Evolutionary conservation across 78 protist species (phyloP).

Genomic region (Mantamonas sphyraenae): DNA sequence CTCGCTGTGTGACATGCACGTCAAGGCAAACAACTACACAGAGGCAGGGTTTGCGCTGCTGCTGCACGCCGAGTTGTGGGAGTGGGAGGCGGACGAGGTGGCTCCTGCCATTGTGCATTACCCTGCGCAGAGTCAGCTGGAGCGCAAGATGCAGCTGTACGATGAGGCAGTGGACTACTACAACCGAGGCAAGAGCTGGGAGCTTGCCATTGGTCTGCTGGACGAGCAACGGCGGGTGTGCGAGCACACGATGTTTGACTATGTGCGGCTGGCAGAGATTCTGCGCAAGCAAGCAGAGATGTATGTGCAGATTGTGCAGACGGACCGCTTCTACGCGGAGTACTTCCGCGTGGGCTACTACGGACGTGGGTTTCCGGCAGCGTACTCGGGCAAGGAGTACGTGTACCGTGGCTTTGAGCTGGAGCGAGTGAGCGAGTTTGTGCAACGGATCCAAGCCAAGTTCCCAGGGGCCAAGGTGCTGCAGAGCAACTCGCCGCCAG

Average conservation of each 20-base stretch:
- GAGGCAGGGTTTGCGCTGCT: conserved; percentile 57
- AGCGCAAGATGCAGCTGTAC: background rate
- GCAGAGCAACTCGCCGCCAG: conserved; percentile 39
- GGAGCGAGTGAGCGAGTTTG: conserved; percentile 48
- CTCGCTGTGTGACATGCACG: conserved; percentile 42
- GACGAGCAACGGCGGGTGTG: conserved; percentile 31
- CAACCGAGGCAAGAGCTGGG: conserved; percentile 33
- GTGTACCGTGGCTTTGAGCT: conserved; percentile 52
- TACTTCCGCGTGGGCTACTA: conserved; percentile 66
- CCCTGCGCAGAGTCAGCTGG: background rate
- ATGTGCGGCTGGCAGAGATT: conserved; percentile 23
- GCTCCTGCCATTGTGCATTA: background rate
- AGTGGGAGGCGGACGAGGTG: conserved; percentile 30
- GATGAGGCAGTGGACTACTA: background rate
- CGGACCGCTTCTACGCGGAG: conserved; percentile 49
- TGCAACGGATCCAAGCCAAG: conserved; percentile 31
- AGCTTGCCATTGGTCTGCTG: conserved; percentile 34
- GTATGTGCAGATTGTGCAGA: conserved; percentile 39
- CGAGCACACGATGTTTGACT: conserved; percentile 41
- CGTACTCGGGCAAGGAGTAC: conserved; percentile 47
- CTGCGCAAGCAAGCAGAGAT: conserved; percentile 28
- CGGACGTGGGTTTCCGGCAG: conserved; percentile 54
- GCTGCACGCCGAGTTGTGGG: conserved; percentile 40
- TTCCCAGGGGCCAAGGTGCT: conserved; percentile 53
- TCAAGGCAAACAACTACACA: conserved; percentile 26